A percentile compares a stretch with the other conserved stretches of the same genome.
These are phyloP conservation scores for Chytriomyces sp. DNA, from an alignment of 192 early-diverging fungal species.

Conservation along the genomic window DNA sequence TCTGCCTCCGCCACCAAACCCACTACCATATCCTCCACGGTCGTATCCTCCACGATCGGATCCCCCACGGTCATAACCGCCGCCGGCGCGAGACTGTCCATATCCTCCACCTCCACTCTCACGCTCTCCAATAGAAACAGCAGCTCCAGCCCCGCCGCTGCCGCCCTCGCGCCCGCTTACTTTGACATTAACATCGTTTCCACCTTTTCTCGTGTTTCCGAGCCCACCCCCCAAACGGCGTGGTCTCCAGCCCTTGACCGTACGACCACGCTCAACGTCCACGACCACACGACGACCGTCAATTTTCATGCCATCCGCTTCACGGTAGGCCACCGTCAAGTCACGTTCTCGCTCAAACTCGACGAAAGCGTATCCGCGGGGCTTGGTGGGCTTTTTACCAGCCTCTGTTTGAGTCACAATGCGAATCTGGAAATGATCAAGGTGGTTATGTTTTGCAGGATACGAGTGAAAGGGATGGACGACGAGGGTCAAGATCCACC, in stretches of 20 bases:
- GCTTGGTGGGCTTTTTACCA: conserved; percentile 52
- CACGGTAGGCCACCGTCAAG: conserved; percentile 80
- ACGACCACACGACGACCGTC: conserved; percentile 83
- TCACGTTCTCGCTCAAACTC: conserved; percentile 90
- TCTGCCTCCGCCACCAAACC: conserved; percentile 17
- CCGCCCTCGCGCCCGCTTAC: conserved; percentile 31
- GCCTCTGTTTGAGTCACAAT: conserved; percentile 65
- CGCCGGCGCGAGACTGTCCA: conserved; percentile 40
- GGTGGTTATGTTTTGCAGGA: background rate
- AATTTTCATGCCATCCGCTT: conserved; percentile 86
- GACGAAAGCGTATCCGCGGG: conserved; percentile 93
- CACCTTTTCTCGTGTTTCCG: conserved; percentile 70
- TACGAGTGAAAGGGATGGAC: background rate
- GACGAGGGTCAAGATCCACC: background rate
- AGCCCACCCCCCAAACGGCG: conserved; percentile 82
- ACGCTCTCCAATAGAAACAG: conserved; percentile 23
- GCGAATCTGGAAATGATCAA: conserved; percentile 49
- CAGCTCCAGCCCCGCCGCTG: conserved; percentile 34
- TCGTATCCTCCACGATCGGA: conserved; percentile 31
- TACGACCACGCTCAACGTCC: conserved; percentile 95
- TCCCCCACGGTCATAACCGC: conserved; percentile 32
- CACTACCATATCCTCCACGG: conserved; percentile 26
- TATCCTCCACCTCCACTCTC: conserved; percentile 36
- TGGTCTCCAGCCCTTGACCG: conserved; percentile 94
- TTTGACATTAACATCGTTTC: conserved; percentile 39